Evolutionary conservation across 2,329 filamentous ascomycete species (phyloP), one percentile per base, ranked within the genome.

Genomic region (Xylariaceae sp.): DNA sequence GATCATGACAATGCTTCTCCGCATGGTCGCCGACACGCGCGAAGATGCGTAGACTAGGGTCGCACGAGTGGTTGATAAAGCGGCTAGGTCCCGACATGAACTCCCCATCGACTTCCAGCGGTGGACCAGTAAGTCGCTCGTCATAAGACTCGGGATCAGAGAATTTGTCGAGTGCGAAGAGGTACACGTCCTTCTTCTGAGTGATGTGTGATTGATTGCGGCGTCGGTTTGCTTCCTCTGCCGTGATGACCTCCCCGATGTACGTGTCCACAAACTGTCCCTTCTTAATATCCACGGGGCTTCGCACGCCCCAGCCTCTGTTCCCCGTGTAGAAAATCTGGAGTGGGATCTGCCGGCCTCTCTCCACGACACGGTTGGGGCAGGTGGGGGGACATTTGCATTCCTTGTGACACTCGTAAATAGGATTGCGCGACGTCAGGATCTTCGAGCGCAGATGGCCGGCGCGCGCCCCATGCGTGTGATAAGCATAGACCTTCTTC

Each of bases 121-220:
- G 75, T 6, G 76, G 70, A 0, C 75, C 77, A 3, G 75, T 72
- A 0, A 86, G 73, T 1, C 80, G 71, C n/a, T 72, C 69, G 52
- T 85, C 81, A 10, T 75, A 69, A 1, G 78, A 82, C 6, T 74
- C 58, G 0, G 74, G 69, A 47, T 86, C 78, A 1, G 75, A 80
- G 63, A 91, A 92, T 63, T 94, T 94, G 72, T 95, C 89, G 1
- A 95, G 80, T 1, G 79, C 82, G 66, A 92, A 94, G 1, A 94
- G 76, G 58, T 94, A 94, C 0, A 87, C 82, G 18, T 87, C 83
- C 59, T 91, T 91, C n/a, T 76, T 75, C 51, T 80, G 74, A 0
- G 77, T 77, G 2, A 79, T 68, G 30, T 74, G 71, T 2, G 82
- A 78, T 0, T 72, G 68, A 1, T 72, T 70, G 6, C 88, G 84